Evolutionary conservation across 1,284 basidiomycete genomes (phyloP).

Genomic region (Cerrena zonata): DNA sequence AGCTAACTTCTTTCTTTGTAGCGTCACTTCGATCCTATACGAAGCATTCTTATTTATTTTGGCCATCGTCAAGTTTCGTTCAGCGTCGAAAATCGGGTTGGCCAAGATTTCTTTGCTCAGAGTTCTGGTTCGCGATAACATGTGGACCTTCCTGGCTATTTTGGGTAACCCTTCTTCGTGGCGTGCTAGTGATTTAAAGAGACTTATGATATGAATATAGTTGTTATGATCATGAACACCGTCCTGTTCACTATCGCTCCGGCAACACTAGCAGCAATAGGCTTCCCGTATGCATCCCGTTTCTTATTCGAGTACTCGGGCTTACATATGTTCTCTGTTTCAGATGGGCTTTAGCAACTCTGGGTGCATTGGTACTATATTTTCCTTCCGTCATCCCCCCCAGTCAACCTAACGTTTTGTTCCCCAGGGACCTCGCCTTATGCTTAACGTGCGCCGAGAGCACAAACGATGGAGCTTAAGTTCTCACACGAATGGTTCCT

Average conservation of each 20-base stretch:
- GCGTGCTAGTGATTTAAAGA: background rate
- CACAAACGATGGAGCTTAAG: background rate
- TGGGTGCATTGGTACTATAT: conserved; percentile 20
- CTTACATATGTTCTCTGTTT: background rate
- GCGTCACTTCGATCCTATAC: conserved; percentile 30
- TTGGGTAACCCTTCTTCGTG: conserved; percentile 18
- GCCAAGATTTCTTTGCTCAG: conserved; percentile 25
- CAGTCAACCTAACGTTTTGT: background rate
- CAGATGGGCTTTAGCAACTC: conserved; percentile 24
- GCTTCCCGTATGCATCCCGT: conserved; percentile 21
- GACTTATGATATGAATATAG: conserved; percentile 10
- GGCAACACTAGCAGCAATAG: conserved; percentile 20
- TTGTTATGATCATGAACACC: conserved; percentile 23
- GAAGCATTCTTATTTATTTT: conserved; percentile 32
- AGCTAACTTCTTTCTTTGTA: conserved; percentile 9
- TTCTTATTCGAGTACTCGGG: background rate
- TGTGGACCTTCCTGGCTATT: conserved; percentile 24
- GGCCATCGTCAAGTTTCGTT: conserved; percentile 29
- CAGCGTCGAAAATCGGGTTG: conserved; percentile 26
- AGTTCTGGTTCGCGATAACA: conserved; percentile 33
- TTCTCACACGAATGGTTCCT: background rate
- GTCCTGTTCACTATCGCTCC: conserved; percentile 23
- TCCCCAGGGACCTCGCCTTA: background rate
- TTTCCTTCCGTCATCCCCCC: background rate
- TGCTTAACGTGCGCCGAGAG: background rate